Evolutionary conservation across 495 filamentous ascomycete species (phyloP).

Genomic region (Penicillium salamii): DNA sequence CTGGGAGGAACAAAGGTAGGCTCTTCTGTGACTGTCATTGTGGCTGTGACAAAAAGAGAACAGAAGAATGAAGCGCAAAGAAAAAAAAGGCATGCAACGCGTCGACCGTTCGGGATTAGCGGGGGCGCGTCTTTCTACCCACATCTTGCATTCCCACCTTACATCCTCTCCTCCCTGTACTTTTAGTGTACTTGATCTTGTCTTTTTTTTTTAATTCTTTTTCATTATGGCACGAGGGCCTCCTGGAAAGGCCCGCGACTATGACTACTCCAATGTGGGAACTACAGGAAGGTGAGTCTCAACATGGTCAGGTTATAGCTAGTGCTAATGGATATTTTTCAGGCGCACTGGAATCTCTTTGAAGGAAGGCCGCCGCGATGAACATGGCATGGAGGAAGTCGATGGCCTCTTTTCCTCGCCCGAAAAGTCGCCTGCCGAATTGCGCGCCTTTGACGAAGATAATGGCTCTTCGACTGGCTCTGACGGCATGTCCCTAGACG

Average conservation of each 20-base stretch:
- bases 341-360: conserved; percentile 84
- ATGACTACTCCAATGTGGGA: conserved; percentile 62
- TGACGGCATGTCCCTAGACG: conserved; percentile 49
- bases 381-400: conserved; percentile 85
- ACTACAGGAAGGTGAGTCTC: conserved; percentile 60
- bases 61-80: not conserved
- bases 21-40: conserved; percentile 6
- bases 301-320: not conserved
- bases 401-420: conserved; percentile 88
- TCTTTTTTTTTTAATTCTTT: not conserved
- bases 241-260: conserved; percentile 49
- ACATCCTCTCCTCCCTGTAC: not conserved
- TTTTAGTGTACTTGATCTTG: not conserved
- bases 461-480: conserved; percentile 37
- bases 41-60: not conserved
- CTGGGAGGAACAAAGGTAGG: conserved; percentile 74
- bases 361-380: conserved; percentile 80
- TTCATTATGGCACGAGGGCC: conserved; percentile 46
- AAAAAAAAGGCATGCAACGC: conserved; percentile 25
- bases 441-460: conserved; percentile 29
- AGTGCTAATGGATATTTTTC: conserved; percentile 9
- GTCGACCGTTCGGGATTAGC: conserved; percentile 43
- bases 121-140: conserved; percentile 34
- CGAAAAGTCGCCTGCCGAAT: conserved; percentile 52
- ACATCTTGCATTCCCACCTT: conserved; percentile 30